Conservation (phyloP, 495 filamentous ascomycete genomes). For the Penicillium paxilli region DNA sequence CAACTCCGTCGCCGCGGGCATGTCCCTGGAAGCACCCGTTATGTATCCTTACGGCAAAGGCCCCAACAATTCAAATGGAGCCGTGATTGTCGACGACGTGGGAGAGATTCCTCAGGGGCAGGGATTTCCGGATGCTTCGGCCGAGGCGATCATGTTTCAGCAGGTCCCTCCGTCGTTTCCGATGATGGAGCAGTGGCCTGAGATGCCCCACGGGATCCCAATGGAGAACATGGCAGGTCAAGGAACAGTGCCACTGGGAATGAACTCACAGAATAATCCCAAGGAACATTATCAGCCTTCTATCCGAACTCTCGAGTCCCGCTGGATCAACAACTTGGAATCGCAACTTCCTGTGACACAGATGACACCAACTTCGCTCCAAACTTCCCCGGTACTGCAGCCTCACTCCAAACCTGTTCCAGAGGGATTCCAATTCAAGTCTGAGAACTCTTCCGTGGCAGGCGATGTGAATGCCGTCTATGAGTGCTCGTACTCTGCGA, state of each 20-base stretch:
- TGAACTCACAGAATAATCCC: conserved; percentile 23
- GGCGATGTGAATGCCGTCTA: conserved; percentile 37
- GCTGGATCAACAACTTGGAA: conserved; percentile 40
- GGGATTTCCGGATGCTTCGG: conserved; percentile 33
- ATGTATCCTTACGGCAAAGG: conserved; percentile 42
- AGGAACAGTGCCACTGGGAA: conserved; percentile 20
- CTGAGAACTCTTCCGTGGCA: conserved; percentile 41
- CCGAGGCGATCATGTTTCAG: conserved; percentile 37
- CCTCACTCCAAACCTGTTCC: conserved; percentile 15
- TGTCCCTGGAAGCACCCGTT: conserved; percentile 39
- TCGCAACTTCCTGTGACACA: conserved; percentile 37
- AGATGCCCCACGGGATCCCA: conserved; percentile 17
- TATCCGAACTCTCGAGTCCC: conserved; percentile 37
- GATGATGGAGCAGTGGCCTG: conserved; percentile 36
- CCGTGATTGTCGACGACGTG: conserved; percentile 44
- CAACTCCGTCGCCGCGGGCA: conserved; percentile 34
- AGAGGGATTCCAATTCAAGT: conserved; percentile 42
- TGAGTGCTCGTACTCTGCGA: conserved; percentile 40
- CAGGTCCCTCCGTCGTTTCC: conserved; percentile 37
- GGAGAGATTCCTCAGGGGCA: conserved; percentile 36
- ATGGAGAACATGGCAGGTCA: conserved; percentile 25
- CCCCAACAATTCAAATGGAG: conserved; percentile 23
- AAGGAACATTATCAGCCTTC: conserved; percentile 34
- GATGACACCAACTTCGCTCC: conserved; percentile 26
- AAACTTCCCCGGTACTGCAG: conserved; percentile 18